phyloP scores from a whole-genome alignment of 495 filamentous ascomycete genomes.

The Xylaria bambusicola region DNA sequence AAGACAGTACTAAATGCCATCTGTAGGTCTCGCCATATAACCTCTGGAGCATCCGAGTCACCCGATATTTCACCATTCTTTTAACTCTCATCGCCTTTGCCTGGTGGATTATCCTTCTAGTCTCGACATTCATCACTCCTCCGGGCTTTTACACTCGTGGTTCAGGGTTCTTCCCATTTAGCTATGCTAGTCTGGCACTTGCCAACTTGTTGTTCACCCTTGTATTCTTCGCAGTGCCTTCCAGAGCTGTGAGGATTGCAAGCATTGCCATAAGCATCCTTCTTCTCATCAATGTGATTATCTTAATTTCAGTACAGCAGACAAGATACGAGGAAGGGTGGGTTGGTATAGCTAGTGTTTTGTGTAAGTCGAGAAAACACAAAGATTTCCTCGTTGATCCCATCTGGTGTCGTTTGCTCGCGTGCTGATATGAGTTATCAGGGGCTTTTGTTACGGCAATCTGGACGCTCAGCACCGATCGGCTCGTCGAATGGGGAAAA shows the following conservation, averaged over 20 bases:
- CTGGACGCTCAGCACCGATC: conserved; percentile 45
- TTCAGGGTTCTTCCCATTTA: conserved; percentile 86
- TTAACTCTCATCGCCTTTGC: conserved; percentile 73
- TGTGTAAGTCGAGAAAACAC: conserved; percentile 60
- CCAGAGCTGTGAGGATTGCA: conserved; percentile 70
- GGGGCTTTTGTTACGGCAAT: conserved; percentile 48
- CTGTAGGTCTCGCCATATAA: conserved; percentile 92
- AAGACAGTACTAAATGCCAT: conserved; percentile 15
- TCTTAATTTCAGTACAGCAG: conserved; percentile 71
- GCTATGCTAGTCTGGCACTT: conserved; percentile 71
- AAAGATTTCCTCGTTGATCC: too few species aligned
- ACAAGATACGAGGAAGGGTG: conserved; percentile 83
- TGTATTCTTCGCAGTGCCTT: conserved; percentile 83
- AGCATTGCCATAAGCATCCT: conserved; percentile 66
- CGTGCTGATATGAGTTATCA: conserved; percentile 11
- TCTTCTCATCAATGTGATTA: conserved; percentile 75
- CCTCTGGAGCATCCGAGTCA: conserved; percentile 79
- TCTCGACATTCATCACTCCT: conserved; percentile 84
- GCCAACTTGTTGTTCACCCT: conserved; percentile 75
- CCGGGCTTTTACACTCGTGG: conserved; percentile 83
- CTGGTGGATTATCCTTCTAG: conserved; percentile 88
- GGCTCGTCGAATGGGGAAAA: conserved; percentile 89
- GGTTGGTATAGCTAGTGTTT: conserved; percentile 81
- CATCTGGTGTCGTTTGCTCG: too few species aligned
- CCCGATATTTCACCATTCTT: conserved; percentile 71